phyloP scores from a whole-genome alignment of 331 rosid genomes.

The Prunus yedoensis region DNA sequence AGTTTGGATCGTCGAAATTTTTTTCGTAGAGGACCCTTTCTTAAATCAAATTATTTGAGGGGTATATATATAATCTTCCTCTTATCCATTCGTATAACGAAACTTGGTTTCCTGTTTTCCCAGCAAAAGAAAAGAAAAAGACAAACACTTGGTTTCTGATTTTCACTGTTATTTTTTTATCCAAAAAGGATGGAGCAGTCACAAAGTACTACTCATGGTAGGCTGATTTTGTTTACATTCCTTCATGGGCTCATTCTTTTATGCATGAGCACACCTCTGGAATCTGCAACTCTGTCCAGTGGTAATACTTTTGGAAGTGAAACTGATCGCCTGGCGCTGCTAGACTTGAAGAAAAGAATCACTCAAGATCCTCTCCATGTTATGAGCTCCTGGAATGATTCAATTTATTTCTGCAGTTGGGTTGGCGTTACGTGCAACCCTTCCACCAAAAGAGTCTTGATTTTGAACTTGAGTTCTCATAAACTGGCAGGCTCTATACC shows the following conservation, averaged over 20 bases:
- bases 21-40: too few species aligned
- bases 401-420: conserved; percentile 23
- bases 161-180: too few species aligned
- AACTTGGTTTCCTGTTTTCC: too few species aligned
- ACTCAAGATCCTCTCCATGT: conserved; percentile 30
- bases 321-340: conserved; percentile 35
- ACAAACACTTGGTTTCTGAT: too few species aligned
- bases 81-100: too few species aligned
- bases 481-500: conserved; percentile 31
- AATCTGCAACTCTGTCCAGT: not conserved
- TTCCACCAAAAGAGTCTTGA: conserved; percentile 29
- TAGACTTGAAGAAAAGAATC: conserved; percentile 38
- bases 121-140: too few species aligned
- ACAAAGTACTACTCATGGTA: too few species aligned
- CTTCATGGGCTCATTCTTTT: not conserved
- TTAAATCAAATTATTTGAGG: too few species aligned
- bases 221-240: not conserved
- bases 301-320: conserved; percentile 19
- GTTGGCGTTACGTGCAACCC: conserved; percentile 48
- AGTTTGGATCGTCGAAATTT: too few species aligned
- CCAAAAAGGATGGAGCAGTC: too few species aligned
- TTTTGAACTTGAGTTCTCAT: conserved; percentile 18
- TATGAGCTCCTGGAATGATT: not conserved
- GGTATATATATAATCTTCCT: too few species aligned
- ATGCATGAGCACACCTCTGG: too few species aligned